phyloP scores from a whole-genome alignment of 2,329 filamentous ascomycete genomes.

The Ilyonectria destructans region DNA sequence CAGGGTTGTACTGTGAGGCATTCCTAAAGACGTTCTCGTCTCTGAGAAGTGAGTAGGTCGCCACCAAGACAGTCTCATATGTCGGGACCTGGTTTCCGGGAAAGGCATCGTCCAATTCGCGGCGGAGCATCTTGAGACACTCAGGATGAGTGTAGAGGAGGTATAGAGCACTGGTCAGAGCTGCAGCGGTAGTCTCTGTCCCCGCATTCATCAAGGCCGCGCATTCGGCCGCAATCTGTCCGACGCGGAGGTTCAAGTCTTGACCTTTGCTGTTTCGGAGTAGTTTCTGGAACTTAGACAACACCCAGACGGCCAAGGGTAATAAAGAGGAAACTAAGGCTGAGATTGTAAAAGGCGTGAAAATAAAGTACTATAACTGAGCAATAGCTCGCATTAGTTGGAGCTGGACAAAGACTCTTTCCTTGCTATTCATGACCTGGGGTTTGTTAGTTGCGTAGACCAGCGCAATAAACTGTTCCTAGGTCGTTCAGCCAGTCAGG shows the following conservation, averaged over 20 bases:
- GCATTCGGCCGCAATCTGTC: slow-evolving; percentile 18
- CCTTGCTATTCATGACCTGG: no score
- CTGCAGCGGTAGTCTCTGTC: slow-evolving; percentile 27
- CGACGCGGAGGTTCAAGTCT: background rate
- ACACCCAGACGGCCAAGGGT: background rate
- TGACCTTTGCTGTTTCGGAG: slow-evolving; percentile 1
- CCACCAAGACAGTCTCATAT: slow-evolving; percentile 26
- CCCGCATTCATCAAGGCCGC: slow-evolving; percentile 27
- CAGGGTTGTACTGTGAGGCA: slow-evolving; percentile 3
- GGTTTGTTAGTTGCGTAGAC: no score
- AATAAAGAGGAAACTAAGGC: slow-evolving; percentile 7
- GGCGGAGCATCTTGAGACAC: slow-evolving; percentile 12
- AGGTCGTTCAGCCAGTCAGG: no score
- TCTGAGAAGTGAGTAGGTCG: slow-evolving; percentile 22
- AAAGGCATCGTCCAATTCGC: slow-evolving; percentile 21
- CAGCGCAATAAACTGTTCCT: no score
- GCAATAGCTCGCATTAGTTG: no score
- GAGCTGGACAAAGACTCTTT: no score
- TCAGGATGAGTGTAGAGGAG: slow-evolving; percentile 16
- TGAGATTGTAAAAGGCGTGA: slow-evolving; percentile 14
- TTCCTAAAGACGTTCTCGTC: slow-evolving; percentile 8
- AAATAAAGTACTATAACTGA: slow-evolving; percentile 19
- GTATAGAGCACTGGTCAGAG: slow-evolving; percentile 13
- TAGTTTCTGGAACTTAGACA: slow-evolving; percentile 3
- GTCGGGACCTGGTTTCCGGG: background rate